Percentiles rank a stretch among this genome's conserved stretches.
Evolutionary conservation across 495 filamentous ascomycete species (phyloP).

Genomic region (Penicillium taxi): DNA sequence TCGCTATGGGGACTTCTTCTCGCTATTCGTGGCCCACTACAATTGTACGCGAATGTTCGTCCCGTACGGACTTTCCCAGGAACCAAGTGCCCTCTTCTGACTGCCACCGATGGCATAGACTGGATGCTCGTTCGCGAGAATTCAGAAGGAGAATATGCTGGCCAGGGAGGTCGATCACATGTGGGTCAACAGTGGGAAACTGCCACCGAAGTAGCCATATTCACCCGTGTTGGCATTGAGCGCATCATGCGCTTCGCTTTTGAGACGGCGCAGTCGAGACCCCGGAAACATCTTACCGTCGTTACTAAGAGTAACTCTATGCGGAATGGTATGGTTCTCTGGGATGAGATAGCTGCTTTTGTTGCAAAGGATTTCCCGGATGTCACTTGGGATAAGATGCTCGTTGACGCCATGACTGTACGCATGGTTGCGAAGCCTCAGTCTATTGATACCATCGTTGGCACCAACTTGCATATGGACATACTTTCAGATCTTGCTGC

Average conservation of each 20-base stretch:
- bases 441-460: conserved; percentile 44
- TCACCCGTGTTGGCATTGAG: conserved; percentile 40
- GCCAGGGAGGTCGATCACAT: conserved; percentile 41
- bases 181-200: conserved; percentile 35
- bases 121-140: conserved; percentile 48
- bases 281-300: conserved; percentile 37
- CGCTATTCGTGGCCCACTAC: conserved; percentile 41
- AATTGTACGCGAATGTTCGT: conserved; percentile 45
- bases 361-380: conserved; percentile 40
- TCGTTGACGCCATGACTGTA: conserved; percentile 47
- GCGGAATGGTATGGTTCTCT: conserved; percentile 43
- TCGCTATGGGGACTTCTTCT: conserved; percentile 44
- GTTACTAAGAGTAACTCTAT: conserved; percentile 48
- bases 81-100: conserved; percentile 34
- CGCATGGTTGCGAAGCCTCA: conserved; percentile 42
- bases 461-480: conserved; percentile 45
- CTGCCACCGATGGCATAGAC: conserved; percentile 30
- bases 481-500: conserved; percentile 47
- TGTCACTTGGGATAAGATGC: conserved; percentile 42
- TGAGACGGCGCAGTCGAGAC: conserved; percentile 31
- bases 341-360: conserved; percentile 37
- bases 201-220: conserved; percentile 42
- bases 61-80: conserved; percentile 39
- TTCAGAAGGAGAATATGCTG: conserved; percentile 44
- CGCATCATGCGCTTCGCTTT: conserved; percentile 45